Evolutionary conservation across 129 eudicot species (phyloP).

Genomic region (Heracleum sosnowskyi): DNA sequence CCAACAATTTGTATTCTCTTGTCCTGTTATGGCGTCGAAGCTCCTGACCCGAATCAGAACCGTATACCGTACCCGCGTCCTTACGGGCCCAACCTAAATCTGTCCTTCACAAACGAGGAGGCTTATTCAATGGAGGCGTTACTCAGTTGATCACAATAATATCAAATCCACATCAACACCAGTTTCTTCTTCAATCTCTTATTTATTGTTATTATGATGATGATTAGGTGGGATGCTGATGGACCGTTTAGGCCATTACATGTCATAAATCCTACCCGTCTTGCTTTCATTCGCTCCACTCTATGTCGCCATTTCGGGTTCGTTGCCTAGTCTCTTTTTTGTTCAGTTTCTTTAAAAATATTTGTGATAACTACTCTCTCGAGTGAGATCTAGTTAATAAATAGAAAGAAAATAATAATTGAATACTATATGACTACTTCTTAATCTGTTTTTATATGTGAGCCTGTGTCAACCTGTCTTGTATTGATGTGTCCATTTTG

Average conservation of each 20-base stretch:
- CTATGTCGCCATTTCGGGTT: constrained; percentile 96
- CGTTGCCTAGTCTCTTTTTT: neutral
- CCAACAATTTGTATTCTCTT: no score
- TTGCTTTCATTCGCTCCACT: constrained; percentile 79
- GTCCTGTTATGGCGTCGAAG: no score
- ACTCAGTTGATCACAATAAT: constrained; percentile 14
- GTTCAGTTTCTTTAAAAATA: neutral
- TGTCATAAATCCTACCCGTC: constrained; percentile 81
- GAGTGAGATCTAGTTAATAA: neutral
- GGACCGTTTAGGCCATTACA: constrained; percentile 94
- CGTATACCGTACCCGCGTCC: no score
- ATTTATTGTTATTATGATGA: constrained; percentile 20
- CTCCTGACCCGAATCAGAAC: no score
- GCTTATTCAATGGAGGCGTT: constrained; percentile 13
- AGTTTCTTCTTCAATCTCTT: constrained; percentile 33
- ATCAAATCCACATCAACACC: constrained; percentile 1
- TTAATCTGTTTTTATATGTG: no score
- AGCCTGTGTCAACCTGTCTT: neutral
- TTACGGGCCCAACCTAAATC: no score
- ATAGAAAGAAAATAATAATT: neutral
- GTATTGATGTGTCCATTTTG: no score
- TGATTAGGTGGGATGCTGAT: constrained; percentile 97
- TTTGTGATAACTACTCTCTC: no score
- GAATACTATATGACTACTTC: neutral
- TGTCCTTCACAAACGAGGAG: no score